Conservation (phyloP, 139 green algal genomes). For the Klebsormidium nitens region DNA sequence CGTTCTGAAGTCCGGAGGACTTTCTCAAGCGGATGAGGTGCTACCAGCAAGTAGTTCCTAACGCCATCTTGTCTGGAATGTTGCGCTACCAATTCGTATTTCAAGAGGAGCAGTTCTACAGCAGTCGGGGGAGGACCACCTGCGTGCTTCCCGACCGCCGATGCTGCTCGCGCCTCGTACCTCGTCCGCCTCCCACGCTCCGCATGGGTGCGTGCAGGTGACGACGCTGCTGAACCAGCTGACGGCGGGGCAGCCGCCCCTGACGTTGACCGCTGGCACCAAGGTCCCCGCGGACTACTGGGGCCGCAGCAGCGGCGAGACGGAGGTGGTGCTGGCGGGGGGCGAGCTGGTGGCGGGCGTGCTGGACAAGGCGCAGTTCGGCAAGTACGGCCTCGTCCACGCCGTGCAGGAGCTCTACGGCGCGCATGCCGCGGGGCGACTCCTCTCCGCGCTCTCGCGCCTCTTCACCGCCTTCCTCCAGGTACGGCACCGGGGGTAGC, state of each 20-base stretch:
- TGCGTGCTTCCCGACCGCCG: too few species aligned
- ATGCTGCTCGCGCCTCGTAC: too few species aligned
- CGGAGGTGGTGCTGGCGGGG: slow-evolving; percentile 23
- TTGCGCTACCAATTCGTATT: too few species aligned
- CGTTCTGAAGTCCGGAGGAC: too few species aligned
- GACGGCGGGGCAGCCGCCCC: slow-evolving; percentile 62
- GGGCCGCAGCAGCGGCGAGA: slow-evolving; percentile 52
- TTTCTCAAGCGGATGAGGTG: too few species aligned
- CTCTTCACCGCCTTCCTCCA: slow-evolving; percentile 77
- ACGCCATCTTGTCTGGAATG: too few species aligned
- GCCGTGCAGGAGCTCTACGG: slow-evolving; percentile 90
- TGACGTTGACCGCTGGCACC: slow-evolving; percentile 60
- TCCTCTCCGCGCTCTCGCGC: slow-evolving; percentile 74
- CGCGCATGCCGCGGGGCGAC: slow-evolving; percentile 55
- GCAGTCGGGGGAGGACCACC: too few species aligned
- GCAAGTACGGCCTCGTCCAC: slow-evolving; percentile 90
- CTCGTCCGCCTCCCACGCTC: too few species aligned
- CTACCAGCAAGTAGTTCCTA: too few species aligned
- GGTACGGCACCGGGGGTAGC: too few species aligned
- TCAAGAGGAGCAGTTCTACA: too few species aligned
- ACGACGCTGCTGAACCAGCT: slow-evolving; percentile 65
- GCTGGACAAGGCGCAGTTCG: slow-evolving; percentile 93
- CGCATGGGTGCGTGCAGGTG: slow-evolving; percentile 40
- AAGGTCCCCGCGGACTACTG: slow-evolving; percentile 79
- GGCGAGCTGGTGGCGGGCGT: slow-evolving; percentile 71